A percentile compares a stretch with the other conserved stretches of the same genome.
These are phyloP conservation scores for Arachnopeziza araneosa DNA, from an alignment of 2,329 filamentous ascomycete genomes.

Conservation along the genomic window DNA sequence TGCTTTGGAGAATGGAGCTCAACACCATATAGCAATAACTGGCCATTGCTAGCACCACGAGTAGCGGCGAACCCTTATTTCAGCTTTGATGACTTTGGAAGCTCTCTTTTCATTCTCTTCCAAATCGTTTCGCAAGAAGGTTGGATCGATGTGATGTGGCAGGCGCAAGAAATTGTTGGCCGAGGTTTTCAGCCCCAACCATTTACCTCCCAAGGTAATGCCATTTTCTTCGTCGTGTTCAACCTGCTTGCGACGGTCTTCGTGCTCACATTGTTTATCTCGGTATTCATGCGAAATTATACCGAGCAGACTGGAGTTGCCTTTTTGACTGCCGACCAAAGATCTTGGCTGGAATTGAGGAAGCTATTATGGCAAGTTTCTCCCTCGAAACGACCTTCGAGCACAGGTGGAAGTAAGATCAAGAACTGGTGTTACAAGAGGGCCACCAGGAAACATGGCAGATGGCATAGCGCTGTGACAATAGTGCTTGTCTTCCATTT, in stretches of 20 bases:
- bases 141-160: slow-evolving; percentile 90
- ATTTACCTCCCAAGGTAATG: slow-evolving; percentile 73
- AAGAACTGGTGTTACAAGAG: slow-evolving; percentile 93
- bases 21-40: slow-evolving; percentile 65
- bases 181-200: slow-evolving; percentile 65
- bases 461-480: slow-evolving; percentile 83
- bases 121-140: slow-evolving; percentile 98
- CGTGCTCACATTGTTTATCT: slow-evolving; percentile 93
- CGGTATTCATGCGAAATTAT: slow-evolving; percentile 99
- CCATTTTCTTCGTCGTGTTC: slow-evolving; percentile 91
- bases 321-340: slow-evolving; percentile 89
- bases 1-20: slow-evolving; percentile 82
- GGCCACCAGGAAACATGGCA: slow-evolving; percentile 88
- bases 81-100: slow-evolving; percentile 92
- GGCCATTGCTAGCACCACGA: slow-evolving; percentile 79
- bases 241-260: slow-evolving; percentile 96
- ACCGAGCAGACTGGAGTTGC: slow-evolving; percentile 97
- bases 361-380: slow-evolving; percentile 91
- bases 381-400: slow-evolving; percentile 85
- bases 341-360: slow-evolving; percentile 91
- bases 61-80: slow-evolving; percentile 77
- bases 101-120: slow-evolving; percentile 91
- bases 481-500: slow-evolving; percentile 75
- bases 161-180: slow-evolving; percentile 75
- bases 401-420: slow-evolving; percentile 70